Evolutionary conservation across 2,329 filamentous ascomycete genomes (phyloP).

Genomic region (Hymenoscyphus albidus): DNA sequence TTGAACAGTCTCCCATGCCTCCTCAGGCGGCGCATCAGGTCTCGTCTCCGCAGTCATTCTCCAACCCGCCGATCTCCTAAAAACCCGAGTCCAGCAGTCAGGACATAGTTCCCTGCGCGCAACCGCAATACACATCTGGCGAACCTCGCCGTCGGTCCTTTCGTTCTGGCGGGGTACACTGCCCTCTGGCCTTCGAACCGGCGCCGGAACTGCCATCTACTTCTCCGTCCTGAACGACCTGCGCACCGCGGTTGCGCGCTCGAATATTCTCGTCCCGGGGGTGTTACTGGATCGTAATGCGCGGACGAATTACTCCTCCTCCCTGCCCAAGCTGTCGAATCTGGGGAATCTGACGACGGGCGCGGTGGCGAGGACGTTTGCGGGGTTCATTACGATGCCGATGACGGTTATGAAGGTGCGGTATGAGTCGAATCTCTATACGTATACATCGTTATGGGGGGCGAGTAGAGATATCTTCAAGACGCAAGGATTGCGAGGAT

Average conservation of each 20-base stretch:
- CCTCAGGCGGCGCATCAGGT: conserved; percentile 83
- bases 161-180: conserved; percentile 89
- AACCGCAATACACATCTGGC: conserved; percentile 66
- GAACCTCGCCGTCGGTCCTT: conserved; percentile 58
- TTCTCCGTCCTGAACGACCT: conserved; percentile 84
- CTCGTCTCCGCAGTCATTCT: conserved; percentile 84
- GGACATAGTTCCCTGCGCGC: conserved; percentile 63
- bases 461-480: conserved; percentile 72
- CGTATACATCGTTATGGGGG: conserved; percentile 70
- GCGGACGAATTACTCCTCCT: conserved; percentile 52
- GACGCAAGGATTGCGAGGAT: conserved; percentile 72
- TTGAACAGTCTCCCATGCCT: conserved; percentile 71
- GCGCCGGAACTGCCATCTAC: conserved; percentile 89
- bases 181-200: conserved; percentile 88
- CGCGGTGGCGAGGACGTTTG: conserved; percentile 76
- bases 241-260: conserved; percentile 61
- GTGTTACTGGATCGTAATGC: conserved; percentile 25
- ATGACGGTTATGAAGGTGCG: conserved; percentile 95
- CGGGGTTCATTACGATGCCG: conserved; percentile 90
- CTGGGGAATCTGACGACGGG: conserved; percentile 82
- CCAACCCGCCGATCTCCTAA: conserved; percentile 92
- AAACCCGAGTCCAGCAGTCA: conserved; percentile 92
- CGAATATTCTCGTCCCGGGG: conserved; percentile 37
- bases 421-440: conserved; percentile 85
- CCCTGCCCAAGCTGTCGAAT: conserved; percentile 77